Evolutionary conservation across 1,284 basidiomycete species (phyloP), one percentile per base, ranked within the genome.

Genomic region (Albatrellus sp.): DNA sequence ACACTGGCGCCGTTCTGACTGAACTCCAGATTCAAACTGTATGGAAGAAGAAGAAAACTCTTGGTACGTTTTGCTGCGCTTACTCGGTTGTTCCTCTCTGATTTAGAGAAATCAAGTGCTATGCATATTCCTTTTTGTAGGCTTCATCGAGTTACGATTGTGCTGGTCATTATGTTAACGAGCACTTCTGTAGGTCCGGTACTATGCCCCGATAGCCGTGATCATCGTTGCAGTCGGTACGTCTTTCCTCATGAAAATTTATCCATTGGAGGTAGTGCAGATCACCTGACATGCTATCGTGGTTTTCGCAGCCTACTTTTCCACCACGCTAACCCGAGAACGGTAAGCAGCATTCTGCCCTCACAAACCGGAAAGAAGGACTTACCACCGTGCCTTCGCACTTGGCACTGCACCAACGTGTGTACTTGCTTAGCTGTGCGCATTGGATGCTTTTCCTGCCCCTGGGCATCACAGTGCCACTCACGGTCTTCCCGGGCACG

Each of bases 41-140:
- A 8, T 52, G 51, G 51, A 52, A 52, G 34, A 46, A 44, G 39
- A 52, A 46, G 40, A 52, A 52, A 37, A 47, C 50, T 3, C 47
- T 45, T 16, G 44, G 51, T 52, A 33, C 19, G 49, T 30, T 2
- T 12, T 3, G 11, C 31, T n/a, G 8, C 28, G 29, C 30, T 12
- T 35, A 10, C 38, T 20, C n/a, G n/a, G 32, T n/a, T n/a, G 5
- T 7, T 6, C 24, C 10, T 10, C 20, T 5, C 11, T 40, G 13
- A 17, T 39, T 9, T 17, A n/a, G 24, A 24, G 24, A 10, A 10
- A 11, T 32, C 6, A 37, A 52, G 51, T 50, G 14, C 50, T 52
- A 34, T 52, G 44, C 30, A 14, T 52, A 29, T 52, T 52, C 39
- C 39, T 52, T 32, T n/a, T 47, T 13, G 51, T 51, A 42, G 39